These are phyloP conservation scores for Ceratocystis alfenasii DNA, from an alignment of 2,329 filamentous ascomycete genomes.

Conservation along the genomic window DNA sequence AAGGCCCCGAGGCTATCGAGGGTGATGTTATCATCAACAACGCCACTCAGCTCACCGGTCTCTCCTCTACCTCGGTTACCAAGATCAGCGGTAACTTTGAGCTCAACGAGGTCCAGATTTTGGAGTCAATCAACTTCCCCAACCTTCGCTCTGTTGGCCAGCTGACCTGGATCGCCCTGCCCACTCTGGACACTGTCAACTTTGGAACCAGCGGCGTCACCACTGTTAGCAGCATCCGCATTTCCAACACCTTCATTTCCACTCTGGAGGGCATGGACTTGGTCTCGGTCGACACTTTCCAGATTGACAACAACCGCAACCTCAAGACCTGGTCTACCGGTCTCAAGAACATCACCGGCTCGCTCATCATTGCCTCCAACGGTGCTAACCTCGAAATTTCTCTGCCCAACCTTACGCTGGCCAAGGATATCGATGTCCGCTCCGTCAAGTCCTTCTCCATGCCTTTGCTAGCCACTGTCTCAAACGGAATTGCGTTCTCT, in stretches of 20 bases:
- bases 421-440: constrained; percentile 43
- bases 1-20: constrained; percentile 45
- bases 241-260: constrained; percentile 76
- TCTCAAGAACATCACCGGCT: constrained; percentile 60
- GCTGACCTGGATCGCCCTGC: constrained; percentile 63
- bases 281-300: constrained; percentile 55
- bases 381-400: constrained; percentile 55
- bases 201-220: constrained; percentile 48
- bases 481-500: constrained; percentile 73
- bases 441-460: constrained; percentile 65
- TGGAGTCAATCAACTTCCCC: constrained; percentile 57
- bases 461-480: constrained; percentile 60
- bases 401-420: constrained; percentile 64
- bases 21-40: constrained; percentile 50
- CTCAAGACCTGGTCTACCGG: constrained; percentile 65
- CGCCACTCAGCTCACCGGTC: constrained; percentile 43
- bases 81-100: constrained; percentile 59
- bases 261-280: constrained; percentile 73
- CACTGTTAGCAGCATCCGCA: constrained; percentile 54
- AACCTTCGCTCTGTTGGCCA: constrained; percentile 51
- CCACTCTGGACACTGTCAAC: constrained; percentile 40
- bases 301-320: constrained; percentile 83
- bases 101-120: constrained; percentile 54
- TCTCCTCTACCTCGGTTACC: constrained; percentile 50
- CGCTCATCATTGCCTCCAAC: constrained; percentile 70